These are phyloP conservation scores for Trichoderma polysporum DNA, from an alignment of 2,329 filamentous ascomycete genomes.

Conservation along the genomic window DNA sequence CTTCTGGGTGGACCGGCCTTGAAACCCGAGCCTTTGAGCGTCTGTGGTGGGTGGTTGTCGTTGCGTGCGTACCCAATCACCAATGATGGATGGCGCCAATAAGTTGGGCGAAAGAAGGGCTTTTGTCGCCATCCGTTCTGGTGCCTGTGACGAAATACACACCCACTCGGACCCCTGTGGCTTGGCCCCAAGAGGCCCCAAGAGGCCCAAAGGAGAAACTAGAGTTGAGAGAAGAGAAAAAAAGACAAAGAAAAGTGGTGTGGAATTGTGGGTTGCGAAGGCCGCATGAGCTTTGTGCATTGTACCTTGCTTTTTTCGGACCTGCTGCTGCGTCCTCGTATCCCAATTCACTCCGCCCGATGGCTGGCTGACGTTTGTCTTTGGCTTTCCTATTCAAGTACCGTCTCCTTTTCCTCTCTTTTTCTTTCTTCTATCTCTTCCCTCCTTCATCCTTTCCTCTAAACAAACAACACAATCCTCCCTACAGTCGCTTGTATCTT, in stretches of 20 bases:
- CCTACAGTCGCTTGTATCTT: not conserved
- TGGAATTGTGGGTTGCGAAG: not conserved
- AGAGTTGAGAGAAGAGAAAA: not conserved
- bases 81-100: not conserved
- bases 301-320: constrained; percentile 15
- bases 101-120: not conserved
- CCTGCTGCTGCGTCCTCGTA: constrained; percentile 6
- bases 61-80: no score
- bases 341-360: not conserved
- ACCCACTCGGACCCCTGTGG: not conserved
- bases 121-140: not conserved
- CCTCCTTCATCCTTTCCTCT: not conserved
- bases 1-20: not conserved
- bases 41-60: no score
- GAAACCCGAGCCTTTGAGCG: not conserved
- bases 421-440: not conserved
- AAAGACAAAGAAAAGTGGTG: not conserved
- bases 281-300: not conserved
- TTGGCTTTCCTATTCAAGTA: constrained; percentile 1
- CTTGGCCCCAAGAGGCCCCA: not conserved
- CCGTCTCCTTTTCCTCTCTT: not conserved
- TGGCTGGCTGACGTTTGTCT: constrained; percentile 7
- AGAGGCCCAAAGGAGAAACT: not conserved
- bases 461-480: not conserved
- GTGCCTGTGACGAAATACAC: not conserved